Conservation (phyloP, 305 asterid species). For the Monarda citriodora region DNA sequence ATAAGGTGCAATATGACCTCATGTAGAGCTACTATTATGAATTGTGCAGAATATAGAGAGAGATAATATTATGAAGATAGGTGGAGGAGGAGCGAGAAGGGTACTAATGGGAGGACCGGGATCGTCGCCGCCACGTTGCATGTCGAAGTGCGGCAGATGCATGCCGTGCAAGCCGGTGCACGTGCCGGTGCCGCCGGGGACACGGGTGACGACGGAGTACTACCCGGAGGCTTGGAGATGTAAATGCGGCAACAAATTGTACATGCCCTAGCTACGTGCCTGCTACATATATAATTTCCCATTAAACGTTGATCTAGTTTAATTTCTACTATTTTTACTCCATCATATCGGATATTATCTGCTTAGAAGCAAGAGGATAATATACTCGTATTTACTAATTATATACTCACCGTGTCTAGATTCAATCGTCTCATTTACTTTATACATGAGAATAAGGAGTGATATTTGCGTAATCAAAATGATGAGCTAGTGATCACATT, state of each 20-base stretch:
- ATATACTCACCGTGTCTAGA: no score
- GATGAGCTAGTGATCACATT: no score
- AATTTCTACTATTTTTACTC: neutral
- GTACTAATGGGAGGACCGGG: constrained; percentile 48
- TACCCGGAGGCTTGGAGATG: constrained; percentile 95
- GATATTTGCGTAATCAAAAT: no score
- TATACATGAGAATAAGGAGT: no score
- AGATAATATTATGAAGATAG: constrained; percentile 6
- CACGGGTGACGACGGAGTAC: constrained; percentile 60
- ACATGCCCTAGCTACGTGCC: constrained; percentile 48
- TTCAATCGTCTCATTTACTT: no score
- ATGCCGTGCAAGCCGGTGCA: constrained; percentile 71
- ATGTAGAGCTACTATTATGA: no score
- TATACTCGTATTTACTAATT: no score
- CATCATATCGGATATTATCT: no score
- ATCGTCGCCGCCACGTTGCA: constrained; percentile 73
- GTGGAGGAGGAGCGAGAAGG: constrained; percentile 26
- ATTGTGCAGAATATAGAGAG: constrained; percentile 24
- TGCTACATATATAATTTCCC: neutral
- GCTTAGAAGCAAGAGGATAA: no score
- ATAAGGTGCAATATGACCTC: no score
- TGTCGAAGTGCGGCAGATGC: constrained; percentile 58
- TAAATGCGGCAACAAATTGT: constrained; percentile 77
- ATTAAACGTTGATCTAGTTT: neutral
- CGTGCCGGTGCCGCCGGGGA: constrained; percentile 71